A percentile compares a stretch with the other conserved stretches of the same genome.
These are phyloP conservation scores for Keqinozyma sinolaborantium DNA, from an alignment of 1,139 yeast genomes.

Conservation along the genomic window DNA sequence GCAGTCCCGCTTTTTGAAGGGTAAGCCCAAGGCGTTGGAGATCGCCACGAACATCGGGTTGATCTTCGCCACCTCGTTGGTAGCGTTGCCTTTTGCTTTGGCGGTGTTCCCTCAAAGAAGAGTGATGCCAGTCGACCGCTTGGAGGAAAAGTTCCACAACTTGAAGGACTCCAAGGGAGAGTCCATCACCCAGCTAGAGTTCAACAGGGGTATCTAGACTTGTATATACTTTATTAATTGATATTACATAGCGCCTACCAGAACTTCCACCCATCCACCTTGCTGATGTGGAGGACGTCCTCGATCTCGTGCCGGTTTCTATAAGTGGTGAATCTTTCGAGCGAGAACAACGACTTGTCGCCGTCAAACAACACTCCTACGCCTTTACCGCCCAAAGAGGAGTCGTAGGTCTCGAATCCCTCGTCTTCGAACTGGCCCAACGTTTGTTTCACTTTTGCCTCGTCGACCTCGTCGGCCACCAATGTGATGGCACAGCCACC, in stretches of 20 bases:
- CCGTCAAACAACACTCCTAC: conserved; percentile 50
- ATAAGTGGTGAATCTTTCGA: conserved; percentile 34
- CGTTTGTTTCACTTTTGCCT: conserved; percentile 25
- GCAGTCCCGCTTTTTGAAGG: conserved; percentile 55
- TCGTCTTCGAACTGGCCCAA: conserved; percentile 35
- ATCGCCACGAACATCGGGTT: conserved; percentile 76
- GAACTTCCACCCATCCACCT: conserved; percentile 50
- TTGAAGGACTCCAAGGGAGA: conserved; percentile 63
- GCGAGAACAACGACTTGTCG: conserved; percentile 20
- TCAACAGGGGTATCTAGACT: conserved; percentile 83
- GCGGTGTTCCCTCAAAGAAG: conserved; percentile 94
- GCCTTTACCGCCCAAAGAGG: conserved; percentile 87
- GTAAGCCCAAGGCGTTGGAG: conserved; percentile 62
- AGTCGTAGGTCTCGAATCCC: conserved; percentile 77
- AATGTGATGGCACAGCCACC: conserved; percentile 98
- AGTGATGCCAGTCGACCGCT: conserved; percentile 48
- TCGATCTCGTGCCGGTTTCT: conserved; percentile 46
- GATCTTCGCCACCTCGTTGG: conserved; percentile 79
- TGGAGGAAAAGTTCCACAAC: conserved; percentile 63
- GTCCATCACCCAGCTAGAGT: conserved; percentile 61
- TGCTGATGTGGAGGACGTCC: conserved; percentile 37
- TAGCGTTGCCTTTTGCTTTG: conserved; percentile 88
- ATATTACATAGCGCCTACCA: conserved; percentile 38
- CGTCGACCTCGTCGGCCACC: conserved; percentile 48
- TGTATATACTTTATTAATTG: conserved; percentile 1